Conservation (phyloP, 2,329 filamentous ascomycete species). For the Elsinoe necatrix region DNA sequence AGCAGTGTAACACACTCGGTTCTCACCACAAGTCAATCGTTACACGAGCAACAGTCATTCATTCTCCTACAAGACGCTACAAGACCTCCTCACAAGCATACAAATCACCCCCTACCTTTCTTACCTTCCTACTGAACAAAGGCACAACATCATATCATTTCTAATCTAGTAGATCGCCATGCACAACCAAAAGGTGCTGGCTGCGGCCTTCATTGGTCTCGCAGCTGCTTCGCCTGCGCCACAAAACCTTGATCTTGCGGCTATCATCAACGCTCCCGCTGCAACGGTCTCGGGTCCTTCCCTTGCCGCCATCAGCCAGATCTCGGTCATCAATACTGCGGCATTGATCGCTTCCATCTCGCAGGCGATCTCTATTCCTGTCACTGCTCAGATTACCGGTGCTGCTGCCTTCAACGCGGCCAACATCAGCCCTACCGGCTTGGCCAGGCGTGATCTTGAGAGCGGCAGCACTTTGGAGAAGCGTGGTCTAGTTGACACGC, state of each 20-base stretch:
- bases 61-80: background rate
- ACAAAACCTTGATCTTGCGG: slow-evolving; percentile 22
- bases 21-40: slow-evolving; percentile 5
- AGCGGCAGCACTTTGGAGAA: slow-evolving; percentile 7
- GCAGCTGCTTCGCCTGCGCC: slow-evolving; percentile 20
- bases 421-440: background rate
- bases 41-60: background rate
- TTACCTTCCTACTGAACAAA: background rate
- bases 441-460: background rate
- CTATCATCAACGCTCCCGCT: slow-evolving; percentile 20
- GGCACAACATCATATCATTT: background rate
- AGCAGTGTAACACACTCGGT: slow-evolving; percentile 1
- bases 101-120: background rate
- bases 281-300: slow-evolving; percentile 21
- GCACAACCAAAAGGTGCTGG: slow-evolving; percentile 15
- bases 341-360: slow-evolving; percentile 15
- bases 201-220: slow-evolving; percentile 20
- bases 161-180: slow-evolving; percentile 7
- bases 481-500: slow-evolving; percentile 14
- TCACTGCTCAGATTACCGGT: slow-evolving; percentile 18
- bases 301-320: slow-evolving; percentile 19
- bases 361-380: slow-evolving; percentile 17
- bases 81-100: background rate
- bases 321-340: slow-evolving; percentile 20
- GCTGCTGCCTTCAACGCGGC: slow-evolving; percentile 3